These are phyloP conservation scores for Aureobasidium mangrovei DNA, from an alignment of 2,329 filamentous ascomycete species.

Conservation along the genomic window DNA sequence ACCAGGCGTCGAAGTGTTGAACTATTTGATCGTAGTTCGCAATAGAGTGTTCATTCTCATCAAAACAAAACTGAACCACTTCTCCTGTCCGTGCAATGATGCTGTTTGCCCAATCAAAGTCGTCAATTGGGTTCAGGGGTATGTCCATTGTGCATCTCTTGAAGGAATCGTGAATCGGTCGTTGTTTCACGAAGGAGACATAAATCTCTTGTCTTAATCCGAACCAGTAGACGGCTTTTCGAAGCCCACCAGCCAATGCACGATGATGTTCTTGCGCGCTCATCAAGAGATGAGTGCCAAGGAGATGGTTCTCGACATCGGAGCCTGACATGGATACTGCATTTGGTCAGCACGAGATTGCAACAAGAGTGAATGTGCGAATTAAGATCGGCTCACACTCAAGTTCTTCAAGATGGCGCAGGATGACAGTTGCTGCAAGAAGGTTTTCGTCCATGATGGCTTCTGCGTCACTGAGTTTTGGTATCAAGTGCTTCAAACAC, in stretches of 20 bases:
- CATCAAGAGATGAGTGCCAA: slow-evolving; percentile 29
- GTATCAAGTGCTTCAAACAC: slow-evolving; percentile 45
- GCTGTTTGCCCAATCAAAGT: slow-evolving; percentile 52
- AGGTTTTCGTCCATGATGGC: slow-evolving; percentile 43
- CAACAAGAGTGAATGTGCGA: slow-evolving; percentile 15
- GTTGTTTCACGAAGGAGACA: slow-evolving; percentile 36
- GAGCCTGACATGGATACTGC: not conserved
- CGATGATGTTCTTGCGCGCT: slow-evolving; percentile 24
- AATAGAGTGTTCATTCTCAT: slow-evolving; percentile 26
- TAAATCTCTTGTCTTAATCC: slow-evolving; percentile 53
- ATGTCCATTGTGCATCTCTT: slow-evolving; percentile 44
- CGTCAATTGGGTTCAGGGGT: slow-evolving; percentile 39
- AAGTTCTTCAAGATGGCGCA: slow-evolving; percentile 50
- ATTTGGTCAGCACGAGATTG: slow-evolving; percentile 4
- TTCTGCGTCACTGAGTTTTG: slow-evolving; percentile 35
- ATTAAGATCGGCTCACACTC: slow-evolving; percentile 24
- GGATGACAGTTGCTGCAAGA: slow-evolving; percentile 48
- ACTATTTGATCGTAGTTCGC: not conserved
- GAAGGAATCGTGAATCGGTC: slow-evolving; percentile 43
- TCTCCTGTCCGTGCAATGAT: slow-evolving; percentile 54
- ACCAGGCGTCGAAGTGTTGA: not conserved
- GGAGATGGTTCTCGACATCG: slow-evolving; percentile 19
- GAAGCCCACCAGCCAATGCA: slow-evolving; percentile 30
- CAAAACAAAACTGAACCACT: slow-evolving; percentile 55
- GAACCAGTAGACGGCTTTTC: slow-evolving; percentile 47